Evolutionary conservation across 2,329 filamentous ascomycete genomes (phyloP).

Genomic region (Microsporum canis): DNA sequence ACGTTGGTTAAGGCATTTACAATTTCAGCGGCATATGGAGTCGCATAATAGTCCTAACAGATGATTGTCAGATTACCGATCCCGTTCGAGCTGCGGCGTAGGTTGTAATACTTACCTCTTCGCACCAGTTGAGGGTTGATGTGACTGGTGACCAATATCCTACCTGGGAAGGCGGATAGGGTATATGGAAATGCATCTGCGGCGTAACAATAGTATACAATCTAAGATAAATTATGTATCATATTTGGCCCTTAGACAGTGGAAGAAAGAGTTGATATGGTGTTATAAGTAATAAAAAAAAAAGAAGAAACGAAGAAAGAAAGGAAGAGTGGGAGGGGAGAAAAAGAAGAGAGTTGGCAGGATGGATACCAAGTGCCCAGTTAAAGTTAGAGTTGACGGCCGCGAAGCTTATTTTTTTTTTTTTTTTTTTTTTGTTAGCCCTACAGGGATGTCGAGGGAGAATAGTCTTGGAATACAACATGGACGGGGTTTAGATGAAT

Average conservation of each 20-base stretch:
- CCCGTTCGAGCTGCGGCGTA: background rate
- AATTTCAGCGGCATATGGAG: constrained; percentile 63
- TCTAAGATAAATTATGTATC: background rate
- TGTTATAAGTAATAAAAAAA: background rate
- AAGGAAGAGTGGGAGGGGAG: background rate
- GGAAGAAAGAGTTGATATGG: no score
- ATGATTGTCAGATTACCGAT: background rate
- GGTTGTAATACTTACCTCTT: constrained; percentile 46
- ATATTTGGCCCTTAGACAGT: background rate
- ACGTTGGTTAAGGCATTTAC: constrained; percentile 74
- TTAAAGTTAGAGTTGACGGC: background rate
- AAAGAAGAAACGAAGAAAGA: background rate
- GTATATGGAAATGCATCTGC: constrained; percentile 24
- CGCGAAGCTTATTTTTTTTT: no score
- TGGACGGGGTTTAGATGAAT: no score
- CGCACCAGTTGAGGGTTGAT: constrained; percentile 66
- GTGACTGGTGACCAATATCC: constrained; percentile 61
- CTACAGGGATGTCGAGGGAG: no score
- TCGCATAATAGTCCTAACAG: constrained; percentile 61
- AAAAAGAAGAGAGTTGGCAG: background rate
- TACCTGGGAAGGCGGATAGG: constrained; percentile 37
- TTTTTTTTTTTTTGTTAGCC: no score
- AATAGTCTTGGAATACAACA: no score
- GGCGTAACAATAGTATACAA: background rate
- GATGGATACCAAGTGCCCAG: background rate